Evolutionary conservation across 306 rosid species (phyloP).

Genomic region (Datisca glomerata): DNA sequence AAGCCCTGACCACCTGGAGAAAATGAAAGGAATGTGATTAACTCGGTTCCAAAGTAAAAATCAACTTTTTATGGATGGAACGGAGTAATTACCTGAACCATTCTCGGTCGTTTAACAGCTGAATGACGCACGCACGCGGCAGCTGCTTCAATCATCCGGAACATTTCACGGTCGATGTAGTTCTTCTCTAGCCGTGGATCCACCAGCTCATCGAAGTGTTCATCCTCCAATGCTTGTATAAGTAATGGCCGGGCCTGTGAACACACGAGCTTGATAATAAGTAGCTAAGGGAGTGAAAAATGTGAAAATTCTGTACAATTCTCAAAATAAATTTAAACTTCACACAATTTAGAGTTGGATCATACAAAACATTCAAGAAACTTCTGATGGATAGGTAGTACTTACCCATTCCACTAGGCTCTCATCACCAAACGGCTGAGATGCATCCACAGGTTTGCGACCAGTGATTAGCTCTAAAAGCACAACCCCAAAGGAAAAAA

Average conservation of each 20-base stretch:
- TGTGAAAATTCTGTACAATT: background rate
- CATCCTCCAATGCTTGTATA: constrained; percentile 43
- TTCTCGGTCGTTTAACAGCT: constrained; percentile 62
- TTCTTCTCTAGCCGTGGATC: constrained; percentile 66
- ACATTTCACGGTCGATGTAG: constrained; percentile 50
- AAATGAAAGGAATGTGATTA: background rate
- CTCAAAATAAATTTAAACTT: too few species aligned
- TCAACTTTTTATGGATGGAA: background rate
- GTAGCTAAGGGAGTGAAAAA: too few species aligned
- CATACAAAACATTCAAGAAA: too few species aligned
- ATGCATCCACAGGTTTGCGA: constrained; percentile 82
- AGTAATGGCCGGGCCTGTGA: constrained; percentile 78
- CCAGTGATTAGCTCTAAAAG: constrained; percentile 94
- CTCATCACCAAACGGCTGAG: constrained; percentile 96
- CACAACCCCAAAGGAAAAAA: constrained; percentile 88
- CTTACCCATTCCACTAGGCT: constrained; percentile 98
- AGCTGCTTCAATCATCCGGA: constrained; percentile 86
- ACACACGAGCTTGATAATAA: background rate
- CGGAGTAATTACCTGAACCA: constrained; percentile 62
- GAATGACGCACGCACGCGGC: constrained; percentile 93
- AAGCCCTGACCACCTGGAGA: constrained; percentile 81
- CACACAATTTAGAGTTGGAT: too few species aligned
- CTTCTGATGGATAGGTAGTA: background rate
- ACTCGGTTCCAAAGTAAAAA: background rate
- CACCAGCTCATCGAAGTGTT: constrained; percentile 45